Evolutionary conservation across 2,329 filamentous ascomycete genomes (phyloP).

Genomic region (Colletotrichum siamense): DNA sequence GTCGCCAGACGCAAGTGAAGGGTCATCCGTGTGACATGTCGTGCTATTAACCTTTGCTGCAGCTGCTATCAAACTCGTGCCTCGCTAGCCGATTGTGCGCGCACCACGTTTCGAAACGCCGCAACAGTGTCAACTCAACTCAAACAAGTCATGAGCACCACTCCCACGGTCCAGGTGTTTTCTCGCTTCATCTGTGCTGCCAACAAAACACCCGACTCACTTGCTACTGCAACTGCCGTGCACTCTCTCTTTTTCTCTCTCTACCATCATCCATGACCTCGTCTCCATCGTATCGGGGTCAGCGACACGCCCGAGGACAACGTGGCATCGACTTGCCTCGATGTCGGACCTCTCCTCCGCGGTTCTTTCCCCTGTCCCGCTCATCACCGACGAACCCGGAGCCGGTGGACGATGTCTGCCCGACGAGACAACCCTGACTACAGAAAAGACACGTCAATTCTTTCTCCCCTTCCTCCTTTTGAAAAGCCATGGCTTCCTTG

Average conservation of each 20-base stretch:
- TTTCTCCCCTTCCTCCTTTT: neutral
- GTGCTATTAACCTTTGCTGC: conserved; percentile 22
- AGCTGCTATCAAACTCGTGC: neutral
- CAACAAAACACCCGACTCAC: neutral
- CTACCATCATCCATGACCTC: neutral
- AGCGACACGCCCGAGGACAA: neutral
- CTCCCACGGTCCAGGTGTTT: neutral
- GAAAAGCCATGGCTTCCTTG: conserved; percentile 12
- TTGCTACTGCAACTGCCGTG: neutral
- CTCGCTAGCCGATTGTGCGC: conserved; percentile 6
- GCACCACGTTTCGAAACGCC: conserved; percentile 18
- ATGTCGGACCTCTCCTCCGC: neutral
- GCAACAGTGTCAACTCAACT: neutral
- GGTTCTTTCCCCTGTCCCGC: neutral
- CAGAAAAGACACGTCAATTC: conserved; percentile 12
- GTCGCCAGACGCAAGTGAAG: neutral
- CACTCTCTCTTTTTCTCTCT: neutral
- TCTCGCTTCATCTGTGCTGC: neutral
- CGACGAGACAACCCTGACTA: neutral
- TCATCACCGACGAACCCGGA: neutral
- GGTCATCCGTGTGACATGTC: conserved; percentile 14
- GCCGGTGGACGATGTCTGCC: neutral
- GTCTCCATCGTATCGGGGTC: neutral
- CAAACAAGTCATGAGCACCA: neutral
- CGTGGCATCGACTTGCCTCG: neutral